These are phyloP conservation scores for Penicillium riverlandense DNA, from an alignment of 495 filamentous ascomycete species.

Conservation along the genomic window DNA sequence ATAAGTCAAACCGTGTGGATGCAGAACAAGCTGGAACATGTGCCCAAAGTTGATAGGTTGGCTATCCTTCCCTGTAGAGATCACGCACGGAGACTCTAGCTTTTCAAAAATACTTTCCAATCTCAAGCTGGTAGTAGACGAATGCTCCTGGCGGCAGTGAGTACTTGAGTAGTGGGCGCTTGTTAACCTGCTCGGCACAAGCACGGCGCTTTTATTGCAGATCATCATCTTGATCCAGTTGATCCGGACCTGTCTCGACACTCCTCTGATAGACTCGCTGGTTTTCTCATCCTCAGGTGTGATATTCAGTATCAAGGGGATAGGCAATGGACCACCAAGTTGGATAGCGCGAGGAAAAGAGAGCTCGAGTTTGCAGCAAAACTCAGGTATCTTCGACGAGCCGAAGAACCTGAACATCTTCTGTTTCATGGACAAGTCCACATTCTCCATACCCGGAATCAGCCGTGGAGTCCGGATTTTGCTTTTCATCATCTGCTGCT, in stretches of 20 bases:
- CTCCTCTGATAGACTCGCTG: constrained; percentile 3
- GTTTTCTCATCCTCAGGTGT: background rate
- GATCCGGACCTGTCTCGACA: constrained; percentile 3
- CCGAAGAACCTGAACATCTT: constrained; percentile 5
- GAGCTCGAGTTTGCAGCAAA: background rate
- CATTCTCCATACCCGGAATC: constrained; percentile 4
- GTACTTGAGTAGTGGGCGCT: background rate
- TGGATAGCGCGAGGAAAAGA: background rate
- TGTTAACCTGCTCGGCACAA: background rate
- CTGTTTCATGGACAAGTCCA: constrained; percentile 4
- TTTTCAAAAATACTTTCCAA: constrained; percentile 2
- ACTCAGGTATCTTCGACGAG: constrained; percentile 8
- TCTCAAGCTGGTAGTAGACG: background rate
- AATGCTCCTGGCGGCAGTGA: background rate
- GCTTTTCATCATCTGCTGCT: background rate
- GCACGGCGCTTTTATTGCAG: background rate
- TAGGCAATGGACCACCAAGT: constrained; percentile 2
- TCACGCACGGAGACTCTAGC: constrained; percentile 3
- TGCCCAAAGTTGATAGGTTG: constrained; percentile 9
- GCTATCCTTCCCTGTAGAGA: constrained; percentile 3
- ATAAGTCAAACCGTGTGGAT: constrained; percentile 1
- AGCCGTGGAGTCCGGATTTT: constrained; percentile 6
- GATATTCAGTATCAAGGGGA: constrained; percentile 6
- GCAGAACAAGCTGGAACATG: constrained; percentile 8
- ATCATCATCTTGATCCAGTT: constrained; percentile 7